A percentile compares a stretch with the other conserved stretches of the same genome.
These are phyloP conservation scores for Lactarius hatsudake DNA, from an alignment of 768 basidiomycete genomes.

Conservation along the genomic window DNA sequence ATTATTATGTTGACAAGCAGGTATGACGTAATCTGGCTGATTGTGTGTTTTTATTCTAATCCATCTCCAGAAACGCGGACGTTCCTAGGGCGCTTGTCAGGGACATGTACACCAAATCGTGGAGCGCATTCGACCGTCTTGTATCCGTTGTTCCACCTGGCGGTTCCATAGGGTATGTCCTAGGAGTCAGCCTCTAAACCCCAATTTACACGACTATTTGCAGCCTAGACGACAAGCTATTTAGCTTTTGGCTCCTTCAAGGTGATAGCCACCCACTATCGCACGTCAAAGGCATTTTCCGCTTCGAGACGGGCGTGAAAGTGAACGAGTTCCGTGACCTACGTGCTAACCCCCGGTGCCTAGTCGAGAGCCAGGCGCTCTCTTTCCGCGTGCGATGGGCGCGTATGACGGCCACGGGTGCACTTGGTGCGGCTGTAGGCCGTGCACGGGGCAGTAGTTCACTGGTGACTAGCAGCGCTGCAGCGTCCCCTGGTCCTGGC, in stretches of 20 bases:
- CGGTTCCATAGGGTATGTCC: slow-evolving; percentile 77
- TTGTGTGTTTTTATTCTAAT: not conserved
- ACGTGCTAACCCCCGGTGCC: slow-evolving; percentile 83
- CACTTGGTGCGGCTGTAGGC: slow-evolving; percentile 48
- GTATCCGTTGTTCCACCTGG: slow-evolving; percentile 90
- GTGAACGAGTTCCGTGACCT: slow-evolving; percentile 87
- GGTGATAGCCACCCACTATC: slow-evolving; percentile 72
- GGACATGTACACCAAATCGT: slow-evolving; percentile 91
- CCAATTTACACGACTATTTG: slow-evolving; percentile 4
- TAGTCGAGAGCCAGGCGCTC: slow-evolving; percentile 78
- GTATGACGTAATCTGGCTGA: slow-evolving; percentile 36
- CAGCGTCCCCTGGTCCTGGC: slow-evolving; percentile 24
- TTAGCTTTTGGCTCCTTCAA: slow-evolving; percentile 86
- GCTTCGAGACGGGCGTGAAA: slow-evolving; percentile 86
- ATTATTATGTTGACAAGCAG: slow-evolving; percentile 69
- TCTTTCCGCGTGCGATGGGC: slow-evolving; percentile 84
- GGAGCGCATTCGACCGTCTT: slow-evolving; percentile 87
- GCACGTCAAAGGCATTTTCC: slow-evolving; percentile 80
- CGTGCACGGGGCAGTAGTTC: slow-evolving; percentile 33
- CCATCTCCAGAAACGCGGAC: slow-evolving; percentile 66
- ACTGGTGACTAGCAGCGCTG: slow-evolving; percentile 30
- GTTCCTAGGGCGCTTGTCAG: slow-evolving; percentile 80
- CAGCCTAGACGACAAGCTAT: slow-evolving; percentile 89
- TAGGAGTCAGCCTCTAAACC: not conserved
- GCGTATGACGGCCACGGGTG: slow-evolving; percentile 64